Conservation (phyloP, 108 stramenopile genomes). For the Cyclotella sp. region DNA sequence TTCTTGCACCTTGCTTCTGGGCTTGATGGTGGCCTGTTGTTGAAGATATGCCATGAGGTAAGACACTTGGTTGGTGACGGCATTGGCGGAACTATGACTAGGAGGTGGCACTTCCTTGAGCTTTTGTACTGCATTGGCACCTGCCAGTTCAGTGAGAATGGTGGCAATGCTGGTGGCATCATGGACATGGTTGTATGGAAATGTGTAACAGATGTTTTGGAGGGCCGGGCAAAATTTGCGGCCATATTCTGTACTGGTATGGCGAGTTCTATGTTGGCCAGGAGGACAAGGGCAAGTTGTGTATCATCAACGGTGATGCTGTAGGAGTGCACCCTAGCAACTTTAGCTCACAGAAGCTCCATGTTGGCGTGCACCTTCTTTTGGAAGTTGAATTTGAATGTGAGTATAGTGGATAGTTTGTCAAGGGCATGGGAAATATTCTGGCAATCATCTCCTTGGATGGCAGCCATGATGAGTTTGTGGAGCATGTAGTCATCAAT, state of each 20-base stretch:
- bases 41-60: neutral
- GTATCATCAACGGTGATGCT: neutral
- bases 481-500: too few relatives aligned
- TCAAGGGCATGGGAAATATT: neutral
- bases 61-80: neutral
- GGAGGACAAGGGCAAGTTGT: neutral
- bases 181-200: neutral
- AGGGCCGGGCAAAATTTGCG: too few relatives aligned
- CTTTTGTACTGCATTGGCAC: neutral
- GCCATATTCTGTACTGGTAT: neutral
- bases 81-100: neutral
- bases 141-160: neutral
- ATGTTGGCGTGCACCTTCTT: neutral
- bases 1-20: too few relatives aligned
- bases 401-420: neutral
- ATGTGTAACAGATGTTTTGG: neutral
- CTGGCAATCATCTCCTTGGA: neutral
- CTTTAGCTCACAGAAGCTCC: neutral
- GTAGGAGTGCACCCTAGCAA: neutral
- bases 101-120: slow-evolving; percentile 6
- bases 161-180: neutral
- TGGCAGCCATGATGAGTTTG: too few relatives aligned
- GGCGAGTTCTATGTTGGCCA: slow-evolving; percentile 13
- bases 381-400: neutral
- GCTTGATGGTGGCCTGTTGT: neutral